A percentile compares a stretch with the other conserved stretches of the same genome.
phyloP scores from a whole-genome alignment of 768 basidiomycete species.

The Termitomyces sp. region DNA sequence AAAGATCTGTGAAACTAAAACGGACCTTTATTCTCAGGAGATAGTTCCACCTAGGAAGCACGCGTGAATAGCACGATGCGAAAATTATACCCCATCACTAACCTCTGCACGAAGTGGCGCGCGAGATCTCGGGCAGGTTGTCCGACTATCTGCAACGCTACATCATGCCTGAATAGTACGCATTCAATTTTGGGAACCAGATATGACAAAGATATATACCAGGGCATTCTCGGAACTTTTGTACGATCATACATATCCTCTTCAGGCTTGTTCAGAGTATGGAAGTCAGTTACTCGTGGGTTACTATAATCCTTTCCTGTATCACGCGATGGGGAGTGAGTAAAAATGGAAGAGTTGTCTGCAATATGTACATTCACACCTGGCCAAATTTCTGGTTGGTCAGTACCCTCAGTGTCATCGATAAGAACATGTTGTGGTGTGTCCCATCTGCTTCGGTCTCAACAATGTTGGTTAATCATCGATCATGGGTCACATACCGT shows the following conservation, averaged over 20 bases:
- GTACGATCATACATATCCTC: slow-evolving; percentile 94
- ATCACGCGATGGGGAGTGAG: neutral
- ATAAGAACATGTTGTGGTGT: slow-evolving; percentile 88
- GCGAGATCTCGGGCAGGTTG: slow-evolving; percentile 93
- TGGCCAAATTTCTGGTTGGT: slow-evolving; percentile 78
- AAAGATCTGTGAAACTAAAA: slow-evolving; percentile 15
- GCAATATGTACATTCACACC: slow-evolving; percentile 38
- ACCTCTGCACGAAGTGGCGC: slow-evolving; percentile 93
- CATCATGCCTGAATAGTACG: slow-evolving; percentile 74
- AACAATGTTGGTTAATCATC: neutral
- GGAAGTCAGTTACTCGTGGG: slow-evolving; percentile 81
- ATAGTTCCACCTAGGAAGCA: slow-evolving; percentile 76
- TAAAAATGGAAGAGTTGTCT: neutral
- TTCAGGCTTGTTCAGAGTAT: slow-evolving; percentile 79
- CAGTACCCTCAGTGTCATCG: slow-evolving; percentile 71
- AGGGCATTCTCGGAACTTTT: slow-evolving; percentile 93
- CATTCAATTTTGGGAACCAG: neutral
- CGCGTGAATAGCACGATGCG: slow-evolving; percentile 6
- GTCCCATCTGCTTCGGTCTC: slow-evolving; percentile 66
- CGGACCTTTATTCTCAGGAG: slow-evolving; percentile 86
- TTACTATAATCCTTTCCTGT: slow-evolving; percentile 95
- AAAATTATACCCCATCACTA: slow-evolving; percentile 16
- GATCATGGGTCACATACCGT: slow-evolving; percentile 35
- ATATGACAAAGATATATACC: slow-evolving; percentile 40
- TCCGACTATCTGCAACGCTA: slow-evolving; percentile 92